Percentiles rank a stretch among this genome's conserved stretches.
Evolutionary conservation across 208 protist genomes (phyloP).

Genomic region (Phytomonas sp.): DNA sequence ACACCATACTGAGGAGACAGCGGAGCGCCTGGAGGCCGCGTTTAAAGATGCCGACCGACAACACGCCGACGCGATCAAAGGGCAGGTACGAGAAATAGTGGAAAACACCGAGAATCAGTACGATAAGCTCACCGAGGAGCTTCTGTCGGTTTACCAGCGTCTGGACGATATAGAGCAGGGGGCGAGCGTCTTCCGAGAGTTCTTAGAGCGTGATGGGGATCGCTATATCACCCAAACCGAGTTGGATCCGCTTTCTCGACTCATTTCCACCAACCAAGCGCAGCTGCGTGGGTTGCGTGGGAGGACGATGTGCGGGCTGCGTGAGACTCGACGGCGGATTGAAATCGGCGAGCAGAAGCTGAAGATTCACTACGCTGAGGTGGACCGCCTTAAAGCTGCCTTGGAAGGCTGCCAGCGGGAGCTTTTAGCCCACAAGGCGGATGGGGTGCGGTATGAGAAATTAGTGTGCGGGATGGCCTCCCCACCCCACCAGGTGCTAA

Average conservation of each 20-base stretch:
- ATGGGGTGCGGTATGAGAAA: background rate
- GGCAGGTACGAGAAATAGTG: slow-evolving; percentile 11
- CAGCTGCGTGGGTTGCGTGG: background rate
- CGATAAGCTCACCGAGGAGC: slow-evolving; percentile 9
- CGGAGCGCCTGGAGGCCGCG: slow-evolving; percentile 17
- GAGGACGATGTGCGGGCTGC: background rate
- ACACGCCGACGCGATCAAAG: slow-evolving; percentile 17
- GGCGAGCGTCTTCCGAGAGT: background rate
- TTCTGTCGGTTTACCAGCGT: slow-evolving; percentile 8
- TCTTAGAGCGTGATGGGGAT: background rate
- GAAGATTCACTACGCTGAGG: background rate
- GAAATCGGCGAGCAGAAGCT: background rate
- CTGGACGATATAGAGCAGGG: background rate
- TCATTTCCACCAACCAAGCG: background rate
- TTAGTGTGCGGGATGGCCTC: background rate
- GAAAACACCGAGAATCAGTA: slow-evolving; percentile 6
- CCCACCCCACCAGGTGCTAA: background rate
- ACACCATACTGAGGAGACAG: slow-evolving; percentile 18
- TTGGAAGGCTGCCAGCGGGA: background rate
- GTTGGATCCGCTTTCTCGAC: background rate
- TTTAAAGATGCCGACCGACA: slow-evolving; percentile 17
- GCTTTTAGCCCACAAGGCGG: background rate
- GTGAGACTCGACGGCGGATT: background rate
- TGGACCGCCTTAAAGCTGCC: background rate
- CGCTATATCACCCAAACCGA: background rate